Evolutionary conservation across 768 basidiomycete species (phyloP), one percentile per base, ranked within the genome.

Genomic region (Mycena pura): DNA sequence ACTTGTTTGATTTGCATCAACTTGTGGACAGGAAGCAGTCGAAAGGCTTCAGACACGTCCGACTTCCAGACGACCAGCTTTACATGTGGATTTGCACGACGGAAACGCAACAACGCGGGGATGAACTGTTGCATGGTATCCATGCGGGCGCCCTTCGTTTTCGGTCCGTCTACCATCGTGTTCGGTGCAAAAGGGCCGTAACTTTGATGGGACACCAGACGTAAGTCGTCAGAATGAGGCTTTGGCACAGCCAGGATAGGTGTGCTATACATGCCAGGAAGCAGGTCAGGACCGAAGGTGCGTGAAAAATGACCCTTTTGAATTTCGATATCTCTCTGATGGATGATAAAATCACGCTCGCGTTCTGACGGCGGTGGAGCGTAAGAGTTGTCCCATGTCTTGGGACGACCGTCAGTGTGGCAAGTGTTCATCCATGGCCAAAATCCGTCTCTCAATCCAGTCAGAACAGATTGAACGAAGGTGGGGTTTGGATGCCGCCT

Each of bases 391-490:
- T n/a, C n/a, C n/a, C n/a, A n/a, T n/a, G n/a, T n/a, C n/a, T n/a
- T n/a, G n/a, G n/a, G 71, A 74, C 3, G 73, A 36, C 5, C 57
- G 5, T 29, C 59, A 3, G 31, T 39, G 25, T 62, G 22, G 46
- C 40, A 43, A 10, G 73, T 74, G 14, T 74, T 55, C 0, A 76
- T 76, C 46, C 54, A 77, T 1, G 82, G 82, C 82, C 80, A 83
- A 61, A 82, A 82, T 0, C 82, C 82, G 1, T 78, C 62, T 0
- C 65, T 49, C 0, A 84, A 63, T 0, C 70, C 69, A 0, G 31
- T 8, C 11, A 56, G 45, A 0, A 81, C 73, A n/a, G n/a, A n/a
- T n/a, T n/a, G n/a, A n/a, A n/a, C n/a, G n/a, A n/a, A n/a, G n/a
- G n/a, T n/a, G n/a, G n/a, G n/a, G n/a, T n/a, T n/a, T n/a, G n/a